Base-by-base conservation (phyloP, 306 rosid species). In the Inga oerstediana region DNA sequence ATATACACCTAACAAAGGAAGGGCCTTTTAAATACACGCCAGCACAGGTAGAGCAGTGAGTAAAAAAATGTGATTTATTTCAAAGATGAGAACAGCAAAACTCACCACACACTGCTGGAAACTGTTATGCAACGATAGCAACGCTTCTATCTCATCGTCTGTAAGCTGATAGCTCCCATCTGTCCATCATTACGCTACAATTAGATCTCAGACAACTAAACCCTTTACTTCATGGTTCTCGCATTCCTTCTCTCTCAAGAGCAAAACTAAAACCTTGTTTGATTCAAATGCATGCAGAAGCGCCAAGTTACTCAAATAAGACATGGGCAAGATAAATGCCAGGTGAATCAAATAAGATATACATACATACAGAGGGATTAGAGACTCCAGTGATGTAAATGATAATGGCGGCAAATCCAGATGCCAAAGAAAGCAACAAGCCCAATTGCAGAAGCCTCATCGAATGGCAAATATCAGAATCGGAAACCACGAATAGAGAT, bases 71-170 rank as follows among this genome's bases (percentile, higher is more conserved):
- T 2, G 7, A 61, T 20, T n/a, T 14, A 12, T 45, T 17, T 20
- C 74, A 35, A 79, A 0, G 3, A 20, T 51, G 20, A 68, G 59
- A 72, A 80, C 75, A n/a, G 44, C 2, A 62, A 77, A 71, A 15
- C 97, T 89, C 88, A 97, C 99, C 97, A 94, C 97, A 88, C 98
- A 97, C 85, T 92, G 89, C 84, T 91, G 91, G 83, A 97, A 97
- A 83, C 81, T 80, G 77, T 61, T 72, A 45, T 88, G 99, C 76
- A 97, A 84, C 46, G 90, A 87, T 73, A 86, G 87, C 93, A 96
- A 78, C 10, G 97, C 94, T 86, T 89, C 80, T 52, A 83, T 72
- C 77, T 97, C 99, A 78, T 89, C 90, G 41, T 91, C 89, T 3
- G 93, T 77, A 32, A 90, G 90, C 77, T 77, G 91, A 87, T 83